Percentiles rank a stretch among this genome's conserved stretches.
These are phyloP conservation scores for Coniochaeta sp. DNA, from an alignment of 2,329 filamentous ascomycete genomes.

Conservation along the genomic window DNA sequence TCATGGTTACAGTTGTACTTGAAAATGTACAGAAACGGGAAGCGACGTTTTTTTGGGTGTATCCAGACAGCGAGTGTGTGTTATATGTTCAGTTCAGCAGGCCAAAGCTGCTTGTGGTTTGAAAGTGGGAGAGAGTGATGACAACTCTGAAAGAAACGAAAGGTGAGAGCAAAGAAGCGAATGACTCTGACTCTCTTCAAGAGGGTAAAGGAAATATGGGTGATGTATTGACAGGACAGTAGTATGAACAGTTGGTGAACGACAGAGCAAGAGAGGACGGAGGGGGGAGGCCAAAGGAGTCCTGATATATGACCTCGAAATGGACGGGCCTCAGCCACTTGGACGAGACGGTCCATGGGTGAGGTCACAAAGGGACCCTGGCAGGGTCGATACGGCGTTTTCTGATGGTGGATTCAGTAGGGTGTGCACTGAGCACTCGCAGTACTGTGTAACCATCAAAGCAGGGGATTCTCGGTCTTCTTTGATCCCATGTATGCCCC, in stretches of 20 bases:
- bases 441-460: background rate
- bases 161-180: conserved; percentile 44
- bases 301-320: background rate
- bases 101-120: conserved; percentile 1
- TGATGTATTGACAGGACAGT: conserved; percentile 12
- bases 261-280: conserved; percentile 7
- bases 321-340: background rate
- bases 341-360: background rate
- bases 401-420: background rate
- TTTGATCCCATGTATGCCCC: background rate
- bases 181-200: conserved; percentile 40
- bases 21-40: conserved; percentile 5
- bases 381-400: background rate
- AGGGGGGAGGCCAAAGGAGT: background rate
- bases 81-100: conserved; percentile 2
- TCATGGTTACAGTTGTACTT: conserved; percentile 33
- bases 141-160: conserved; percentile 14
- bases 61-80: conserved; percentile 7
- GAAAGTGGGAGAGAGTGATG: conserved; percentile 14
- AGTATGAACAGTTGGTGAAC: conserved; percentile 10
- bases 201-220: conserved; percentile 20
- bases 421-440: background rate
- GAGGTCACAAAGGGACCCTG: background rate
- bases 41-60: conserved; percentile 5
- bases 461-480: background rate